Percentiles rank a stretch among this genome's conserved stretches.
Evolutionary conservation across 2,329 filamentous ascomycete species (phyloP).

Genomic region (Ustilaginoidea virens): DNA sequence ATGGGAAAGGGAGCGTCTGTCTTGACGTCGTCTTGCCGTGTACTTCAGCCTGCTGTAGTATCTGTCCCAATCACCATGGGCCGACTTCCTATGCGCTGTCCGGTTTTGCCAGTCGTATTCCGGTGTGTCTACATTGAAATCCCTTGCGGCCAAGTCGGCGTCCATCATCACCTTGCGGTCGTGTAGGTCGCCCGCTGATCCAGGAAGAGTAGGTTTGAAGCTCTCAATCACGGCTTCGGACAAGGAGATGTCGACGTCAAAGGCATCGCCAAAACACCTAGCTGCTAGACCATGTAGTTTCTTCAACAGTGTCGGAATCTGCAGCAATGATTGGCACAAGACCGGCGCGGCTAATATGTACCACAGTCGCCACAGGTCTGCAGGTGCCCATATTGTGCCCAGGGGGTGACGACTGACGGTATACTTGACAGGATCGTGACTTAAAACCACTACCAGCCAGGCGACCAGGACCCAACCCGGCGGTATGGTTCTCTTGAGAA

Average conservation of each 20-base stretch:
- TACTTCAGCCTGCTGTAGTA: conserved; percentile 1
- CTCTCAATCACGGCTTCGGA: conserved; percentile 2
- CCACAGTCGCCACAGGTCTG: conserved; percentile 1
- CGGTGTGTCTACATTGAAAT: neutral
- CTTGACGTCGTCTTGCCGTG: neutral
- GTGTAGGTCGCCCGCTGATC: neutral
- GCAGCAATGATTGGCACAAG: neutral
- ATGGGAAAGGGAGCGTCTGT: neutral
- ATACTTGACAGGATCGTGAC: neutral
- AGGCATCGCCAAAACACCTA: neutral
- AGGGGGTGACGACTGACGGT: neutral
- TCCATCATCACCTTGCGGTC: neutral
- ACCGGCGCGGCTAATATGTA: conserved; percentile 2
- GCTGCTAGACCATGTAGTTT: neutral
- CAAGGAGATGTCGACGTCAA: conserved; percentile 3
- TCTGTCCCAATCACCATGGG: neutral
- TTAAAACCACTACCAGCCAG: conserved; percentile 2
- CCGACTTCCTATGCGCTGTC: neutral
- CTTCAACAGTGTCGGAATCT: neutral
- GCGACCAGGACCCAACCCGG: too few species aligned
- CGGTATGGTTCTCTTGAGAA: neutral
- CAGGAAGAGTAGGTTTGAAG: conserved; percentile 2
- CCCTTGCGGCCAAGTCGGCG: neutral
- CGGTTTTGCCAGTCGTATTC: neutral
- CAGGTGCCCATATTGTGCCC: neutral